Percentiles rank a stretch among this genome's conserved stretches.
phyloP scores from a whole-genome alignment of 1,284 basidiomycete species.

The Sutorius eximius region DNA sequence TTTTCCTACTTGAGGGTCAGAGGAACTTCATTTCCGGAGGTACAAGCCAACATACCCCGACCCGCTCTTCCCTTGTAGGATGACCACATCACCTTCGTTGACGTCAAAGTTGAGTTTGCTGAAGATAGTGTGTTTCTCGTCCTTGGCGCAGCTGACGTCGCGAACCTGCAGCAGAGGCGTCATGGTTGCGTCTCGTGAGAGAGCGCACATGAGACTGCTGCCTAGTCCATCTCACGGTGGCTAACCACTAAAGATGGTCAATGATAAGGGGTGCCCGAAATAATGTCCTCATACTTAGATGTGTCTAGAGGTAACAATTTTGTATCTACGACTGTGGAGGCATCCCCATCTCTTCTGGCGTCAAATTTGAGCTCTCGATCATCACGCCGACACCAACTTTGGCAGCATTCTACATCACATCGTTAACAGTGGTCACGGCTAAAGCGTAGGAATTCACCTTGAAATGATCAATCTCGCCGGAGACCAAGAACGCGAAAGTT shows the following conservation, averaged over 20 bases:
- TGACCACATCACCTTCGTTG: constrained; percentile 68
- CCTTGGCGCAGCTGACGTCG: constrained; percentile 29
- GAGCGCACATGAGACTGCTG: neutral
- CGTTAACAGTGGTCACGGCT: constrained; percentile 14
- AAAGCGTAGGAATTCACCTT: constrained; percentile 58
- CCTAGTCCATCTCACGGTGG: constrained; percentile 23
- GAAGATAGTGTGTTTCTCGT: constrained; percentile 43
- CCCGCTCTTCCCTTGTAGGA: constrained; percentile 76
- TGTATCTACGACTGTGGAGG: constrained; percentile 46
- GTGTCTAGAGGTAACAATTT: constrained; percentile 34
- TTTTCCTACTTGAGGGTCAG: constrained; percentile 51
- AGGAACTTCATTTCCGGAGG: neutral
- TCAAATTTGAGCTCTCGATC: constrained; percentile 83
- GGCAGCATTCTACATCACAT: constrained; percentile 69
- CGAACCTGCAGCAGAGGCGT: constrained; percentile 23
- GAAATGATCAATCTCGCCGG: constrained; percentile 98
- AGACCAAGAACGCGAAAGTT: constrained; percentile 90
- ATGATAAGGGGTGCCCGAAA: constrained; percentile 15
- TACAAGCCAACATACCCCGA: constrained; percentile 46
- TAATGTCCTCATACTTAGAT: constrained; percentile 17
- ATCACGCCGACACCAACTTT: constrained; percentile 96
- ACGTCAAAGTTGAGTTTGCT: constrained; percentile 58
- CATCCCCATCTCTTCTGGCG: constrained; percentile 79
- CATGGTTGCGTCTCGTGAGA: constrained; percentile 9
- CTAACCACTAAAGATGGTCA: neutral